Evolutionary conservation across 257 asterid genomes (phyloP).

Genomic region (Cinchona pubescens): DNA sequence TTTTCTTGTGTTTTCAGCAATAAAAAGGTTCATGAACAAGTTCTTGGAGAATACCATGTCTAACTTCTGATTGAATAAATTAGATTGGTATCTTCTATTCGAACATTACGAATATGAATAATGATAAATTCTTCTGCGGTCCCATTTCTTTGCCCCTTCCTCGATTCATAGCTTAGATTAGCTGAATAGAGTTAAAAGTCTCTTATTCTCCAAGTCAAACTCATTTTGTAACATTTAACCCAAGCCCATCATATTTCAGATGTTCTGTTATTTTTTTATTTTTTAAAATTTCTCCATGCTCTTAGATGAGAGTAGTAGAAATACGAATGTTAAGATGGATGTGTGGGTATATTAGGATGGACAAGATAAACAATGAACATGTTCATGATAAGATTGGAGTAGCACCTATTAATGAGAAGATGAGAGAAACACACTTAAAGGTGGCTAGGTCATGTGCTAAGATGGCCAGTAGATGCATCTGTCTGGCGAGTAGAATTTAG

Average conservation of each 20-base stretch:
- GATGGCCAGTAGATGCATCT: no score
- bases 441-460: no score
- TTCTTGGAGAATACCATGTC: neutral
- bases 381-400: no score
- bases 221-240: neutral
- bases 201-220: neutral
- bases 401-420: no score
- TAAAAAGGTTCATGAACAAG: neutral
- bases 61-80: neutral
- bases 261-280: neutral
- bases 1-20: neutral
- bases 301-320: no score
- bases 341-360: no score
- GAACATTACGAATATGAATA: constrained; percentile 1
- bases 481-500: no score
- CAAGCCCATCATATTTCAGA: neutral
- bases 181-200: neutral
- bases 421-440: no score
- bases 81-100: neutral
- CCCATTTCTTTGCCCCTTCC: no score
- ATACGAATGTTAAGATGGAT: no score
- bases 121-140: neutral
- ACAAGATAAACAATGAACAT: no score
- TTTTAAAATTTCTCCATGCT: neutral
- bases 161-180: neutral